Evolutionary conservation across 805 yeast genomes (phyloP).

Genomic region (Saccharomycopsis lassenensis): DNA sequence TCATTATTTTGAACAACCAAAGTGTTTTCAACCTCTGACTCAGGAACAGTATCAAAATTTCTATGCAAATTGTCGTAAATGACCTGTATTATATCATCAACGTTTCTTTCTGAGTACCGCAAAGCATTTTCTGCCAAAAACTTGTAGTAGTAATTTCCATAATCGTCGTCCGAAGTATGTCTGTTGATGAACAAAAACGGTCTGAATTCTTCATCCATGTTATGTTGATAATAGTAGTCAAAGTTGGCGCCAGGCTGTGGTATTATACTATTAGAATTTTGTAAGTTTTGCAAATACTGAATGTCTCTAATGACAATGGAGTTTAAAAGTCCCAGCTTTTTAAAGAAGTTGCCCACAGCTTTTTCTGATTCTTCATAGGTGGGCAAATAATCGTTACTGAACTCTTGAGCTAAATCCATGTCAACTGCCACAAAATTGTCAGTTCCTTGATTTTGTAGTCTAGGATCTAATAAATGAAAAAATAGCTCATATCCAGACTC

Average conservation of each 20-base stretch:
- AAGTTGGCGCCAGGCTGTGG: constrained; percentile 4
- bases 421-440: not conserved
- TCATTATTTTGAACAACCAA: no score
- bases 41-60: no score
- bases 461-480: constrained; percentile 16
- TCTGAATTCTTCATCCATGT: constrained; percentile 12
- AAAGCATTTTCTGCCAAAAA: constrained; percentile 18
- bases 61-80: constrained; percentile 12
- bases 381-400: constrained; percentile 9
- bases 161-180: constrained; percentile 1
- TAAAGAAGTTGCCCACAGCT: constrained; percentile 17
- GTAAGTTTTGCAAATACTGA: constrained; percentile 14
- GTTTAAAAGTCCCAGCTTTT: constrained; percentile 11
- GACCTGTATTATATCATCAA: constrained; percentile 18
- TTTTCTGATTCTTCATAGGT: constrained; percentile 13
- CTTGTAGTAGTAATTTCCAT: constrained; percentile 18
- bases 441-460: constrained; percentile 6
- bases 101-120: constrained; percentile 17
- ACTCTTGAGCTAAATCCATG: not conserved
- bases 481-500: constrained; percentile 15
- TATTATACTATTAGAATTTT: constrained; percentile 3
- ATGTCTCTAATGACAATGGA: constrained; percentile 15
- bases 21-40: no score
- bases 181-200: constrained; percentile 14
- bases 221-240: constrained; percentile 15